A percentile compares a stretch with the other conserved stretches of the same genome.
Conservation (phyloP, 768 basidiomycete species). For the Rhizopogon vesiculosus region DNA sequence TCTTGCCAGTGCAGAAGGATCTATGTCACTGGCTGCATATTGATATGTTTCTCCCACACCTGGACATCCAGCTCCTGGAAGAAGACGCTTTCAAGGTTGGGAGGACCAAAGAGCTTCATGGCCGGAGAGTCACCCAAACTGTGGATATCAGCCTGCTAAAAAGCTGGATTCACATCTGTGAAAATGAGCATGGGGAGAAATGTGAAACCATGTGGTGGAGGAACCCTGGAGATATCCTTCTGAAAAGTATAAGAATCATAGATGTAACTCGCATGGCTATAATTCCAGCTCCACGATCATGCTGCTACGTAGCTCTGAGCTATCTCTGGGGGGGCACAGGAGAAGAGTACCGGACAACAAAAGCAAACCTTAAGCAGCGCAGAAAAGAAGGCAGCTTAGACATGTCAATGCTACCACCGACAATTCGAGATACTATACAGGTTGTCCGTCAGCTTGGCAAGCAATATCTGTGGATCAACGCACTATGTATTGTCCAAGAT, state of each 20-base stretch:
- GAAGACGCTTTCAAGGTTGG: conserved; percentile 3
- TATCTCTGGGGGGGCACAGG: conserved; percentile 4
- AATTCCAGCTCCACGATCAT: not conserved
- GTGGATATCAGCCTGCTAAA: conserved; percentile 2
- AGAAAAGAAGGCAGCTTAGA: not conserved
- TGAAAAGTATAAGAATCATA: not conserved
- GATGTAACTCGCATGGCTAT: conserved; percentile 1
- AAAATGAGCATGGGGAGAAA: not conserved
- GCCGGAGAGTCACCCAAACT: conserved; percentile 1
- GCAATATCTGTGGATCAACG: conserved; percentile 8
- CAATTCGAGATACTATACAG: conserved; percentile 3
- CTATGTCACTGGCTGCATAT: not conserved
- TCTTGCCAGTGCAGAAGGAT: too few species aligned
- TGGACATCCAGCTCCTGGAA: conserved; percentile 3
- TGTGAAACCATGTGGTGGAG: conserved; percentile 1
- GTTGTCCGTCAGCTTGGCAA: conserved; percentile 1
- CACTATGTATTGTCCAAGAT: conserved; percentile 9
- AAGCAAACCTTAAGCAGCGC: not conserved
- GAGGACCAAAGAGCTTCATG: conserved; percentile 2
- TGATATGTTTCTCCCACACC: not conserved
- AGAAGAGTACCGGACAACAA: conserved; percentile 4
- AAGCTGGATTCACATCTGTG: conserved; percentile 3
- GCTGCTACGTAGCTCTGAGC: conserved; percentile 6
- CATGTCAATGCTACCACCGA: not conserved
- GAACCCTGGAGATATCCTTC: not conserved